phyloP scores from a whole-genome alignment of 768 basidiomycete genomes.

The Neoboletus brunneissimus region DNA sequence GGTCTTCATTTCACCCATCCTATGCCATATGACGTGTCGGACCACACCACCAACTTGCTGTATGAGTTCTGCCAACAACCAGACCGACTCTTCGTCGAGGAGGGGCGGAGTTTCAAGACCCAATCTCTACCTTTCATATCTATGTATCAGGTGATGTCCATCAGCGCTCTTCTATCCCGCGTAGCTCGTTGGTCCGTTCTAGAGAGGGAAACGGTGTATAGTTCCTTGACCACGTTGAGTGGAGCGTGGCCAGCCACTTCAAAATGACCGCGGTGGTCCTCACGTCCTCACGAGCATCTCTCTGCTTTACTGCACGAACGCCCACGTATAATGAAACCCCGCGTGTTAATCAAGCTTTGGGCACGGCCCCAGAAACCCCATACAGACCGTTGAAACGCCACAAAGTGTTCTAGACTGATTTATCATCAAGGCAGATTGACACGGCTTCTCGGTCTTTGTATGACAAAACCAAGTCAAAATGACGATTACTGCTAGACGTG shows the following conservation, averaged over 20 bases:
- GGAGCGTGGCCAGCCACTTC: background rate
- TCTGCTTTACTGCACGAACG: too few species aligned
- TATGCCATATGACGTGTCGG: background rate
- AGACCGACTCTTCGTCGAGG: background rate
- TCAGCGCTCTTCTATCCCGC: background rate
- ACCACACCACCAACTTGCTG: background rate
- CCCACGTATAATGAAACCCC: too few species aligned
- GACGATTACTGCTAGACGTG: background rate
- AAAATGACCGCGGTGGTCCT: background rate
- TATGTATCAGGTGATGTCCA: conserved; percentile 9
- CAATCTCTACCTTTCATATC: conserved; percentile 16
- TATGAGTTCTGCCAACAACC: background rate
- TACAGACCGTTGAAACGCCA: background rate
- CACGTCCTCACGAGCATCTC: too few species aligned
- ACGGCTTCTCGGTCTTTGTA: background rate
- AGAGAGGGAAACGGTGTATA: background rate
- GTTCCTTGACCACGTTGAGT: background rate
- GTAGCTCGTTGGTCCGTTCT: background rate
- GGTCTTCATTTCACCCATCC: background rate
- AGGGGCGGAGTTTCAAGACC: background rate
- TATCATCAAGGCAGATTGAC: background rate
- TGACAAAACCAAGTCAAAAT: background rate
- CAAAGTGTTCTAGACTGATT: background rate
- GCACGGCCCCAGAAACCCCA: conserved; percentile 13
- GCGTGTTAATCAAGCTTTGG: background rate